These are phyloP conservation scores for Phytophthora ohioensis DNA, from an alignment of 352 stramenopile genomes.

Conservation along the genomic window DNA sequence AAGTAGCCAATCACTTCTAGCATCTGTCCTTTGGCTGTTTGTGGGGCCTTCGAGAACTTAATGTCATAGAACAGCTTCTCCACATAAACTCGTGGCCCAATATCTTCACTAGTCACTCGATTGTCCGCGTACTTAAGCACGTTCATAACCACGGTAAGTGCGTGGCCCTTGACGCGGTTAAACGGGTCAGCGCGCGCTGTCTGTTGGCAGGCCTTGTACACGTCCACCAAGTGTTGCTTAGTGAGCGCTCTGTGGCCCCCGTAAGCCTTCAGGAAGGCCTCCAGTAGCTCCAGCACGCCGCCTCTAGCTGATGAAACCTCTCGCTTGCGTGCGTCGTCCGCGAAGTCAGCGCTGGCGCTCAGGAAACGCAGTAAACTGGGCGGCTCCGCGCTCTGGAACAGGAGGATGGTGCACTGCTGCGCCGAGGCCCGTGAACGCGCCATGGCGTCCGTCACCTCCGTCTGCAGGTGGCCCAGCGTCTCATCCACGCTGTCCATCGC, in stretches of 20 bases:
- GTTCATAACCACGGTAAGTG: conserved; percentile 61
- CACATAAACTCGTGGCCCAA: conserved; percentile 61
- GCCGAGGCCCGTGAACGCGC: conserved; percentile 59
- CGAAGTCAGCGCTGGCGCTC: conserved; percentile 52
- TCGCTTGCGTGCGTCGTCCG: conserved; percentile 65
- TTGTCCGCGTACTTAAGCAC: conserved; percentile 55
- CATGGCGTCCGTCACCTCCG: conserved; percentile 57
- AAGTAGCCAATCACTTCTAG: conserved; percentile 71
- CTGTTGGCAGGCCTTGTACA: conserved; percentile 55
- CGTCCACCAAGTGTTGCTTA: conserved; percentile 53
- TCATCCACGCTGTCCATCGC: conserved; percentile 76
- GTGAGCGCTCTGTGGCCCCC: conserved; percentile 56
- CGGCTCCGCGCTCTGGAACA: conserved; percentile 65
- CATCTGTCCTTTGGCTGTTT: conserved; percentile 78
- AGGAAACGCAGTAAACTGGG: conserved; percentile 70
- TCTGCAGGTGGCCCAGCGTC: conserved; percentile 63
- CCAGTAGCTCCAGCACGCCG: conserved; percentile 61
- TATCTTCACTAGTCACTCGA: conserved; percentile 50
- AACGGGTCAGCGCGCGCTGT: conserved; percentile 66
- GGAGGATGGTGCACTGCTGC: conserved; percentile 69
- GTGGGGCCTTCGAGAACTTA: conserved; percentile 74
- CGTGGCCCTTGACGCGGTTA: conserved; percentile 71
- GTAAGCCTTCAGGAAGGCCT: conserved; percentile 60
- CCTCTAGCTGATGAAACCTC: conserved; percentile 60
- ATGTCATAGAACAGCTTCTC: conserved; percentile 83